Percentiles rank a stretch among this genome's conserved stretches.
phyloP scores from a whole-genome alignment of 202 grass and related monocot species.

The Hordeum pubiflorum region DNA sequence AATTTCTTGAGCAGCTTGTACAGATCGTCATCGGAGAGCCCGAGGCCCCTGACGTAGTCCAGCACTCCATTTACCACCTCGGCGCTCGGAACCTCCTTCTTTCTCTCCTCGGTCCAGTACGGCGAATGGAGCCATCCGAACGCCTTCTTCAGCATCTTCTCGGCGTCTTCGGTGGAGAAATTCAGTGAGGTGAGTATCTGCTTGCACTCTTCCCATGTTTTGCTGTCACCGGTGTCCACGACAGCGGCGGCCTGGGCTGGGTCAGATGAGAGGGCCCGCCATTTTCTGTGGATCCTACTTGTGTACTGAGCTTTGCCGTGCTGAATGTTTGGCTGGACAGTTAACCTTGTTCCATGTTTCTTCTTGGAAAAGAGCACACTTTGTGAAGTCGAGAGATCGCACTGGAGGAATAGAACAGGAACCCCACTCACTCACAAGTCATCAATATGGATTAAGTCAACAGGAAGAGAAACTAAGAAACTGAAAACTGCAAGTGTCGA shows the following conservation, averaged over 20 bases:
- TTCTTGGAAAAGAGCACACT: constrained; percentile 7
- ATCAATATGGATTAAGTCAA: not conserved
- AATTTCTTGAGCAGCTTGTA: constrained; percentile 89
- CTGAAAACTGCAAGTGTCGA: not conserved
- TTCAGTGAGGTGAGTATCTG: constrained; percentile 39
- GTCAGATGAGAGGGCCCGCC: constrained; percentile 32
- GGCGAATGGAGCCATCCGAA: constrained; percentile 87
- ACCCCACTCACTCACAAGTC: not conserved
- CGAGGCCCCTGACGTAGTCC: constrained; percentile 52
- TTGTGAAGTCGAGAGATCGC: constrained; percentile 7
- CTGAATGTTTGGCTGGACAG: not conserved
- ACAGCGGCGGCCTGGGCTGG: constrained; percentile 35
- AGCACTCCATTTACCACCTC: constrained; percentile 42
- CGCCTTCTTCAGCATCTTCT: constrained; percentile 73
- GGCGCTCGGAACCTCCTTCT: constrained; percentile 41
- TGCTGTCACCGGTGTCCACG: constrained; percentile 37
- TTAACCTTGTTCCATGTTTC: constrained; percentile 30
- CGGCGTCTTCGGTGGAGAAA: constrained; percentile 49
- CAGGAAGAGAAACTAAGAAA: not conserved
- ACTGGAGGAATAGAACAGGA: constrained; percentile 26
- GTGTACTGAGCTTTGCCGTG: not conserved
- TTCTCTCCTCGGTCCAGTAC: constrained; percentile 82
- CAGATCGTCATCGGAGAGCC: constrained; percentile 64
- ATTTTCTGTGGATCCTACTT: not conserved
- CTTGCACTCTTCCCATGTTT: constrained; percentile 62